A percentile compares a stretch with the other conserved stretches of the same genome.
phyloP scores from a whole-genome alignment of 1,284 basidiomycete species.

The Moesziomyces globuligerus region DNA sequence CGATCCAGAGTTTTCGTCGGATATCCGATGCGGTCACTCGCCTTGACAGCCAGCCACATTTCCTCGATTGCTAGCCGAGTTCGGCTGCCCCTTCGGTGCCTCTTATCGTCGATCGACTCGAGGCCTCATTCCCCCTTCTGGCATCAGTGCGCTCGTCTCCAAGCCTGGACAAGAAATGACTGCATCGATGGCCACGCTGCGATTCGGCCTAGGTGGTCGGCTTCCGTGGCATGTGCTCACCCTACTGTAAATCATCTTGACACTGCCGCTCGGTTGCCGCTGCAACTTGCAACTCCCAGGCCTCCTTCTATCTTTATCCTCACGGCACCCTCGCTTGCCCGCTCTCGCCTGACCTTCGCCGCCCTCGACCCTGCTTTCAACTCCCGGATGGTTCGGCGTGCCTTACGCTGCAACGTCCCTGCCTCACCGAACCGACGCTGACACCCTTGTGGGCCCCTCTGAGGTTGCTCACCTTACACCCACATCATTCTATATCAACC shows the following conservation, averaged over 20 bases:
- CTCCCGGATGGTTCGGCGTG: not conserved
- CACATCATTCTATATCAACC: no score
- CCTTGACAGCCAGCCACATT: slow-evolving; percentile 7
- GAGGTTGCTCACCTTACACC: not conserved
- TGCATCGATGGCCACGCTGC: not conserved
- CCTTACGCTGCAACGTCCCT: no score
- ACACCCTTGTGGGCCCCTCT: not conserved
- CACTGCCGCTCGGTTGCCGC: not conserved
- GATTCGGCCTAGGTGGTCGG: not conserved
- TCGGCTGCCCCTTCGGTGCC: not conserved
- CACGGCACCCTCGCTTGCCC: not conserved
- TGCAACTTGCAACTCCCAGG: not conserved
- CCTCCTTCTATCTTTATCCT: not conserved
- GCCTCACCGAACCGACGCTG: no score
- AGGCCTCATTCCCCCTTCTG: not conserved
- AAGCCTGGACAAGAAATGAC: no score
- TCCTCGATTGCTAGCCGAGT: not conserved
- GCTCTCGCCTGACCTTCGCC: no score
- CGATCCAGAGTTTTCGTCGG: slow-evolving; percentile 2
- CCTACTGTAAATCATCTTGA: not conserved
- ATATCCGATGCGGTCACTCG: slow-evolving; percentile 4
- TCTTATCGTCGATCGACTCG: not conserved
- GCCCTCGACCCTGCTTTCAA: not conserved
- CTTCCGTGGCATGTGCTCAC: not conserved
- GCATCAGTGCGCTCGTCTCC: no score